Conservation (phyloP, 768 basidiomycete species). For the Boletus sp. region DNA sequence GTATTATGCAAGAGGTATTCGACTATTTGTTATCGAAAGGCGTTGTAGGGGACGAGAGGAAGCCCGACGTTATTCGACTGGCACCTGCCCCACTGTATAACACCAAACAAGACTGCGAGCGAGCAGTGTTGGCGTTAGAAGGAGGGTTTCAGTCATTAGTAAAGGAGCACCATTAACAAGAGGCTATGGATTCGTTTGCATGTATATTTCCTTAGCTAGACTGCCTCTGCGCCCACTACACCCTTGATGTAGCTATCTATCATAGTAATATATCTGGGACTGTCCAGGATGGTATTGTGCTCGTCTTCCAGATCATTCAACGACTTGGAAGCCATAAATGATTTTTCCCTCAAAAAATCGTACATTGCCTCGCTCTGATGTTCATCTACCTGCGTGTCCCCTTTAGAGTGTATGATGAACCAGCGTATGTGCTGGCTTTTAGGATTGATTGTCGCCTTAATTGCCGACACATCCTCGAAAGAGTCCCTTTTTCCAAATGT, state of each 20-base stretch:
- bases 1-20: constrained; percentile 70
- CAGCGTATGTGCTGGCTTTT: constrained; percentile 44
- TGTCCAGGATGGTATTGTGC: constrained; percentile 52
- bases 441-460: constrained; percentile 38
- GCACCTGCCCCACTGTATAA: constrained; percentile 88
- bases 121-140: constrained; percentile 64
- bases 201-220: neutral
- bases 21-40: constrained; percentile 60
- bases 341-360: constrained; percentile 41
- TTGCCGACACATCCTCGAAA: constrained; percentile 48
- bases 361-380: constrained; percentile 62
- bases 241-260: constrained; percentile 40
- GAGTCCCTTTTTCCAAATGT: constrained; percentile 53
- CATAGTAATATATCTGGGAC: constrained; percentile 43
- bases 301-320: constrained; percentile 43
- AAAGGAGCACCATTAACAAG: constrained; percentile 9
- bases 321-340: constrained; percentile 30
- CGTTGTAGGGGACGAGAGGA: constrained; percentile 87
- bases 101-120: constrained; percentile 70
- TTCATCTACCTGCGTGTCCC: constrained; percentile 64
- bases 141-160: constrained; percentile 43
- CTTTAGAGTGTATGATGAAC: constrained; percentile 73
- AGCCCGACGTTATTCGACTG: constrained; percentile 89
- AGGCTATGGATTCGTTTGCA: constrained; percentile 3
- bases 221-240: neutral